These are phyloP conservation scores for Pseudonectria foliicola DNA, from an alignment of 2,329 filamentous ascomycete species.

Conservation along the genomic window DNA sequence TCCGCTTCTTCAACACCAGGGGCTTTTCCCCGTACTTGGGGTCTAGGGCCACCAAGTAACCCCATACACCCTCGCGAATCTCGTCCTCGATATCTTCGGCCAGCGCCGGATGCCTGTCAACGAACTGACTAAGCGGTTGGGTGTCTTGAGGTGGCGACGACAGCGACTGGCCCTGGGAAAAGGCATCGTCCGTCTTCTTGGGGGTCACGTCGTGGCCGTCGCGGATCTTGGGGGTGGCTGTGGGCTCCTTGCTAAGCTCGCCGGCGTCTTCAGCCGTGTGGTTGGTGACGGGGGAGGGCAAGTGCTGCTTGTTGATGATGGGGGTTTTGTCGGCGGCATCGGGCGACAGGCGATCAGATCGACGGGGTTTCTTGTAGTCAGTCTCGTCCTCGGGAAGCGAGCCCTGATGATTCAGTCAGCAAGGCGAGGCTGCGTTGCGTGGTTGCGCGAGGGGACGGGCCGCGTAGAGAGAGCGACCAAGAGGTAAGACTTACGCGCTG, in stretches of 20 bases:
- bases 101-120: constrained; percentile 63
- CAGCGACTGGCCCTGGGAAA: constrained; percentile 37
- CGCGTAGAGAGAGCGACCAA: neutral
- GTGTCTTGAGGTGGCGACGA: constrained; percentile 59
- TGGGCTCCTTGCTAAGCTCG: constrained; percentile 57
- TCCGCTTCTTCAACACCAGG: constrained; percentile 65
- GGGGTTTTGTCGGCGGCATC: constrained; percentile 48
- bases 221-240: constrained; percentile 60
- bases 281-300: constrained; percentile 76
- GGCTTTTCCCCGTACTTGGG: constrained; percentile 59
- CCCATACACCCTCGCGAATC: constrained; percentile 82
- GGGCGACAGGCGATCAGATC: constrained; percentile 64
- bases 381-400: constrained; percentile 57
- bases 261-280: constrained; percentile 48
- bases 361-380: constrained; percentile 76
- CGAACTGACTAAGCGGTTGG: constrained; percentile 60
- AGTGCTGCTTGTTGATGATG: constrained; percentile 55
- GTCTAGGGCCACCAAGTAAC: constrained; percentile 81
- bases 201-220: constrained; percentile 48
- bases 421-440: constrained; percentile 5
- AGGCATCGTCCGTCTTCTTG: constrained; percentile 42
- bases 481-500: constrained; percentile 53
- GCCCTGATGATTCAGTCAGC: constrained; percentile 40
- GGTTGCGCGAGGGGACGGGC: neutral
- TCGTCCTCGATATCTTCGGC: constrained; percentile 83